Evolutionary conservation across 805 yeast genomes (phyloP).

Genomic region (Kuraishia ogatae): DNA sequence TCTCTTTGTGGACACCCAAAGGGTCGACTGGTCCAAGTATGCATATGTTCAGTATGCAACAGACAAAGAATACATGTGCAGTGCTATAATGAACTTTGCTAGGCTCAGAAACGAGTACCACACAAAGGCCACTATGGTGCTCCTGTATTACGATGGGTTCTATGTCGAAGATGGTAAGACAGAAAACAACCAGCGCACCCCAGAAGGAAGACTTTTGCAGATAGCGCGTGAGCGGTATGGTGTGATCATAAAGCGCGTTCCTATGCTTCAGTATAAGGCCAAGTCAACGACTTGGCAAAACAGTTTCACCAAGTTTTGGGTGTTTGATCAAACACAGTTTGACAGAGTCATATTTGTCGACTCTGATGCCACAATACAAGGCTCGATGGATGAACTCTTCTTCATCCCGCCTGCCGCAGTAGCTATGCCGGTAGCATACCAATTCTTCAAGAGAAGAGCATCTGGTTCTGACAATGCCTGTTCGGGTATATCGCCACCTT

Average conservation of each 20-base stretch:
- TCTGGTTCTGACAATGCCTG: slow-evolving; percentile 13
- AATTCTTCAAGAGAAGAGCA: slow-evolving; percentile 13
- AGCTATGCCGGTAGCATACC: slow-evolving; percentile 38
- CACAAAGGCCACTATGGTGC: slow-evolving; percentile 36
- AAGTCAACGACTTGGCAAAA: slow-evolving; percentile 32
- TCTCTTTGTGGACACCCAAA: not conserved
- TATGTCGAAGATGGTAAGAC: not conserved
- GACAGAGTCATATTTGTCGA: slow-evolving; percentile 50
- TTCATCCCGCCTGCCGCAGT: slow-evolving; percentile 37
- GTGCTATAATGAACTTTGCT: slow-evolving; percentile 39
- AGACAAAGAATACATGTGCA: slow-evolving; percentile 37
- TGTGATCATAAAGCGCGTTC: slow-evolving; percentile 21
- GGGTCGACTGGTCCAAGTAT: slow-evolving; percentile 1
- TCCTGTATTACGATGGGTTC: slow-evolving; percentile 28
- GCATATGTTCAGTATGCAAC: slow-evolving; percentile 63
- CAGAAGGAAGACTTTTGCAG: slow-evolving; percentile 5
- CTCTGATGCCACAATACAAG: slow-evolving; percentile 38
- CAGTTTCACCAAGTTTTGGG: slow-evolving; percentile 46
- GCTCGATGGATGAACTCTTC: slow-evolving; percentile 41
- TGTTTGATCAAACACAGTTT: slow-evolving; percentile 40
- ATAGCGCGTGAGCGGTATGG: slow-evolving; percentile 8
- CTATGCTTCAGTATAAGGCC: slow-evolving; percentile 10
- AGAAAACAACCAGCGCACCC: slow-evolving; percentile 1
- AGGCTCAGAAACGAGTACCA: slow-evolving; percentile 25
- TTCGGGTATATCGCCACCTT: not conserved